Evolutionary conservation across 169 alveolate genomes (phyloP), one percentile per base, ranked within the genome.

Genomic region (Plasmodium inui): DNA sequence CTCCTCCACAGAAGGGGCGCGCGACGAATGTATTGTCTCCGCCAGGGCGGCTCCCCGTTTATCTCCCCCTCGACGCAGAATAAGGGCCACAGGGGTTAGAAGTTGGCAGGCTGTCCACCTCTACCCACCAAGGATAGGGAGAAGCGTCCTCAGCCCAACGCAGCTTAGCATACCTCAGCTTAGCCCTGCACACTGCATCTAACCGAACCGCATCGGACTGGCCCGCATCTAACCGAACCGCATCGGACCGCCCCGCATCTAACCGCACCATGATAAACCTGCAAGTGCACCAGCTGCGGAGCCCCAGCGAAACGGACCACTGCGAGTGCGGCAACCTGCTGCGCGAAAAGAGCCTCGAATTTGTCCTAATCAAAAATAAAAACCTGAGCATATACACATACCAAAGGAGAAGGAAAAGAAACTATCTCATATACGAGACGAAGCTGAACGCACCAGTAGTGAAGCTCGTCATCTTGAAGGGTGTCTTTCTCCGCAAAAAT

Each of bases 301-400:
- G 67, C n/a, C 39, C 93, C 19, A 85, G 93, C 61, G 93, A 85
- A 30, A 37, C 22, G 26, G 93, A 85, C 67, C 93, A 85, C 39
- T 85, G 84, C 8, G 93, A 73, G 28, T 73, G 84, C 44, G 32
- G 82, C 22, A 85, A 74, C 67, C 80, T 85, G 32, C 44, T 85
- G 37, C 37, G 14, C 14, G 93, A 85, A 73, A 74, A 74, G 8
- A 85, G 93, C 41, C 30, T 85, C 12, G 93, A 85, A 22, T 74
- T 73, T 14, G 39, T 85, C 1, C 10, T 85, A 32, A 41, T 85
- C 41, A 85, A 85, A 55, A 85, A 85, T 74, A 85, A 74, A 85
- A 83, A 85, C 53, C 78, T 85, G 26, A 74, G 78, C 61, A 85
- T 85, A 74, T 85, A 85, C 26, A 44, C 5, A 9, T 85, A 30